phyloP scores from a whole-genome alignment of 2,329 filamentous ascomycete genomes.

The Scorias spongiosa region DNA sequence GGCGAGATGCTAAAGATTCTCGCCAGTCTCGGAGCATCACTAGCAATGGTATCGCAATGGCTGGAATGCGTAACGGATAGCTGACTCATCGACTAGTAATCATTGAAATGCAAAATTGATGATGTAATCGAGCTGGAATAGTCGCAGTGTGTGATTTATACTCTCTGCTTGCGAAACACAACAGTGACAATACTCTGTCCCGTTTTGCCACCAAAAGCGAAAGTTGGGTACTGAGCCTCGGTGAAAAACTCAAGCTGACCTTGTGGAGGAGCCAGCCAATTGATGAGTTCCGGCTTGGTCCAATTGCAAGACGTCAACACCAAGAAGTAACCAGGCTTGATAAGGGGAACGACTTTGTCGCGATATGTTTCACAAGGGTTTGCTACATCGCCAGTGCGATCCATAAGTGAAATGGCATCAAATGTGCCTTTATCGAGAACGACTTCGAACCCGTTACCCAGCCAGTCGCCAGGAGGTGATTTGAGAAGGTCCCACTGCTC shows the following conservation, averaged over 20 bases:
- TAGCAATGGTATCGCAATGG: no score
- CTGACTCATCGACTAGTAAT: no score
- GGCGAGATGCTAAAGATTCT: no score
- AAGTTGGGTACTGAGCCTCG: slow-evolving; percentile 66
- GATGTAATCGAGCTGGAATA: no score
- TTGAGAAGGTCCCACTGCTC: slow-evolving; percentile 37
- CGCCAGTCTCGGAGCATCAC: no score
- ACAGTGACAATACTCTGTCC: slow-evolving; percentile 81
- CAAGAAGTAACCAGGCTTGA: slow-evolving; percentile 57
- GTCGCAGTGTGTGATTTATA: neutral
- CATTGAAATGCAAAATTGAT: no score
- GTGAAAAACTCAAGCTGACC: slow-evolving; percentile 45
- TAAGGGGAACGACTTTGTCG: slow-evolving; percentile 48
- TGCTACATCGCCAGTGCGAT: slow-evolving; percentile 3
- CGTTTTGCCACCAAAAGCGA: slow-evolving; percentile 76
- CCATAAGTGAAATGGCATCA: slow-evolving; percentile 69
- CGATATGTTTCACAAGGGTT: slow-evolving; percentile 55
- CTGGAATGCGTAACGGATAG: no score
- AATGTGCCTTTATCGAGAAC: slow-evolving; percentile 98
- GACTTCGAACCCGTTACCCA: slow-evolving; percentile 61
- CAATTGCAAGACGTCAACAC: slow-evolving; percentile 95
- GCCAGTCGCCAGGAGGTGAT: slow-evolving; percentile 36
- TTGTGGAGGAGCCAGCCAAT: slow-evolving; percentile 53
- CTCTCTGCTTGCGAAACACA: slow-evolving; percentile 44
- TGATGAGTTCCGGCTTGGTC: slow-evolving; percentile 73